phyloP scores from a whole-genome alignment of 495 filamentous ascomycete genomes.

The Lentithecium fluviatile region DNA sequence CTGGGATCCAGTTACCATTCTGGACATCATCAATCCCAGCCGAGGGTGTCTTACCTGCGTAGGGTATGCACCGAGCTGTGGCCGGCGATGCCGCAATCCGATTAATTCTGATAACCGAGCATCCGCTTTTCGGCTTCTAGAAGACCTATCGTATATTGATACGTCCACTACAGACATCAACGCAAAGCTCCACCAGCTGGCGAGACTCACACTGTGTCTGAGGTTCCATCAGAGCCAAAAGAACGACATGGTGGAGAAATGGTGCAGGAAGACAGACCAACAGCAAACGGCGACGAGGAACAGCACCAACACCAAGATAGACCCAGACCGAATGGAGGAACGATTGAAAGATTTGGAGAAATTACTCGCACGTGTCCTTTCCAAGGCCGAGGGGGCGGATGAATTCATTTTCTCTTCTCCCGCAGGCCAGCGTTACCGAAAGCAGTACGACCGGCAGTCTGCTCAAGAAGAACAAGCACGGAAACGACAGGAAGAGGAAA shows the following conservation, averaged over 20 bases:
- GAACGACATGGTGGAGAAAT: conserved; percentile 2
- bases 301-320: neutral
- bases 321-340: neutral
- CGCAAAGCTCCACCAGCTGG: neutral
- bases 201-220: conserved; percentile 3
- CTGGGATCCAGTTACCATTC: conserved; percentile 3
- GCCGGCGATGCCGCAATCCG: conserved; percentile 4
- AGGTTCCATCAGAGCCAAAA: conserved; percentile 8
- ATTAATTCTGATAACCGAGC: conserved; percentile 9
- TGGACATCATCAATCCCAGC: conserved; percentile 4
- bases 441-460: neutral
- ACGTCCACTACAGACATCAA: neutral
- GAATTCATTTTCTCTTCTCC: too few species aligned
- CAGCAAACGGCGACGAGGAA: neutral
- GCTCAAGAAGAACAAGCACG: neutral
- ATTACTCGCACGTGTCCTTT: neutral
- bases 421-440: neutral
- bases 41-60: conserved; percentile 3
- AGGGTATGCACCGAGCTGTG: conserved; percentile 2
- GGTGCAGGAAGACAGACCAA: neutral
- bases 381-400: neutral
- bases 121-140: neutral
- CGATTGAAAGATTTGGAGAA: neutral
- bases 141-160: neutral
- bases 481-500: neutral